Conservation (phyloP, 2,329 filamentous ascomycete genomes). For the Ceratocystis eucalypticola region DNA sequence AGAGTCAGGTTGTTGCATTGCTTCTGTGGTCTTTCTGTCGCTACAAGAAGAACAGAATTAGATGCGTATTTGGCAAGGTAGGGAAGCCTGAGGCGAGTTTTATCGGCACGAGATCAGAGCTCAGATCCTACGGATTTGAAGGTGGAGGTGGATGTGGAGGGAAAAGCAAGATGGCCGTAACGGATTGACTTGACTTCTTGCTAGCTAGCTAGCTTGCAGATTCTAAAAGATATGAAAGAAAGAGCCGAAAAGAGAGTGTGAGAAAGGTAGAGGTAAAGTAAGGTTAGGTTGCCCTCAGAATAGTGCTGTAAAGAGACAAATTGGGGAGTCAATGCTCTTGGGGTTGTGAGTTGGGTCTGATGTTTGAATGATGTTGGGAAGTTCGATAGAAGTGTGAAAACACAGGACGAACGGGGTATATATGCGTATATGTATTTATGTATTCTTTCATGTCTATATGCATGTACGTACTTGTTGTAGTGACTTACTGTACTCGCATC, state of each 20-base stretch:
- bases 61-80: slow-evolving; percentile 26
- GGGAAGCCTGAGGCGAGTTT: neutral
- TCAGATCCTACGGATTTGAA: slow-evolving; percentile 9
- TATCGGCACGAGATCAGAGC: neutral
- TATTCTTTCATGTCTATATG: neutral
- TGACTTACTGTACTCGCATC: neutral
- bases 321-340: slow-evolving; percentile 34
- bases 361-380: slow-evolving; percentile 47
- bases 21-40: slow-evolving; percentile 74
- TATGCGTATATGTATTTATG: slow-evolving; percentile 7
- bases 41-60: slow-evolving; percentile 51
- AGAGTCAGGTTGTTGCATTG: slow-evolving; percentile 43
- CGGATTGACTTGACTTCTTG: slow-evolving; percentile 8
- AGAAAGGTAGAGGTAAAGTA: no score
- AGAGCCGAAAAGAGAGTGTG: slow-evolving; percentile 10
- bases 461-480: neutral
- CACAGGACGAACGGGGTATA: neutral
- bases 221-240: slow-evolving; percentile 10
- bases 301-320: no score
- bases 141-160: neutral
- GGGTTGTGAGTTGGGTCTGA: slow-evolving; percentile 68
- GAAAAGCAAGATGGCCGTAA: slow-evolving; percentile 10
- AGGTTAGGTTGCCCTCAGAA: no score
- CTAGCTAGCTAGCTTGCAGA: neutral
- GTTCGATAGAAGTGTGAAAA: slow-evolving; percentile 26